Evolutionary conservation across 2,329 filamentous ascomycete genomes (phyloP).

Genomic region (Tympanopsis confertula): DNA sequence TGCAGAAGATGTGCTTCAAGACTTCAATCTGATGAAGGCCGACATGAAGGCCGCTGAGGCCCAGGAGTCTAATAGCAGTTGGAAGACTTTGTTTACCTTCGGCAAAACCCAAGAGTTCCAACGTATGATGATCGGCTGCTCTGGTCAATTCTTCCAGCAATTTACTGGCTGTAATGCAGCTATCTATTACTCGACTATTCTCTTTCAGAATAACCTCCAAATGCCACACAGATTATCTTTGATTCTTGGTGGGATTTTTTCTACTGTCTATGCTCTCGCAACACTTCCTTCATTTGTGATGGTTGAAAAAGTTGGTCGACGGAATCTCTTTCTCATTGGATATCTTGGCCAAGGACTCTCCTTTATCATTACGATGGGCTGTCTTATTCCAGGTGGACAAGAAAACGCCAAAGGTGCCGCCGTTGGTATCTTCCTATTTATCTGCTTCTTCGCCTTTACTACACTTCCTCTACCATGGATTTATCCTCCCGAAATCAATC

Average conservation of each 20-base stretch:
- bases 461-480: constrained; percentile 53
- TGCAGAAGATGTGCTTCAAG: constrained; percentile 2
- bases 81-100: constrained; percentile 25
- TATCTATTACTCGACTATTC: constrained; percentile 4
- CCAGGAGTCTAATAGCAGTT: neutral
- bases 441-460: constrained; percentile 46
- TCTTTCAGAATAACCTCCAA: neutral
- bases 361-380: neutral
- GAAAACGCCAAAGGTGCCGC: constrained; percentile 18
- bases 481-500: constrained; percentile 49
- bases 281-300: constrained; percentile 1
- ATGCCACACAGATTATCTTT: constrained; percentile 1
- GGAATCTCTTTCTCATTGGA: constrained; percentile 35
- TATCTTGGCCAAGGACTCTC: constrained; percentile 6
- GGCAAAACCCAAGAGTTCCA: constrained; percentile 31
- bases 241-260: constrained; percentile 25
- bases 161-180: constrained; percentile 4
- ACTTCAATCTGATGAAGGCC: constrained; percentile 3
- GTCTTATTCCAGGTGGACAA: neutral
- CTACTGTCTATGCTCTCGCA: neutral
- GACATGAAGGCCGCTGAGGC: constrained; percentile 1
- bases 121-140: constrained; percentile 33
- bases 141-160: constrained; percentile 7
- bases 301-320: constrained; percentile 24
- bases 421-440: constrained; percentile 42